Conservation (phyloP, 2,329 filamentous ascomycete genomes). For the Trichoderma koningii region DNA sequence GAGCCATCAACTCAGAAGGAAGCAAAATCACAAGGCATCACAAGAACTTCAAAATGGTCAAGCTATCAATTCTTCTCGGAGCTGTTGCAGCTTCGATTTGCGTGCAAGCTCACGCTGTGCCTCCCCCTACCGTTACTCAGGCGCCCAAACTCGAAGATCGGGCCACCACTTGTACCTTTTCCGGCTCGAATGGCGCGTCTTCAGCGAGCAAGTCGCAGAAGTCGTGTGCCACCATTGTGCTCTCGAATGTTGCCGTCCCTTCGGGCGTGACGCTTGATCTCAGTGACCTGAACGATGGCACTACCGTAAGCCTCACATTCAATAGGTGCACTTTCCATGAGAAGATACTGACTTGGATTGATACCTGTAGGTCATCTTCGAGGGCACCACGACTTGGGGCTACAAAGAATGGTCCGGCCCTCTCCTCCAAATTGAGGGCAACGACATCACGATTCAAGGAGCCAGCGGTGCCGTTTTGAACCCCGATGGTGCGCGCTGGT, state of each 20-base stretch:
- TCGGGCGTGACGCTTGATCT: constrained; percentile 18
- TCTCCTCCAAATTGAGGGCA: constrained; percentile 17
- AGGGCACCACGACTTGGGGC: constrained; percentile 18
- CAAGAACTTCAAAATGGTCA: neutral
- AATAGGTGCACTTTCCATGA: accelerated
- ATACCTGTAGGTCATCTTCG: constrained; percentile 6
- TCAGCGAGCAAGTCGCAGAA: constrained; percentile 22
- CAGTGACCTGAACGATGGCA: constrained; percentile 20
- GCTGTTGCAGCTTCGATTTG: neutral
- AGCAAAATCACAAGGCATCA: neutral
- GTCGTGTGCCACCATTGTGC: constrained; percentile 14
- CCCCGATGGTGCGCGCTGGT: constrained; percentile 47
- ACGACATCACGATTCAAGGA: constrained; percentile 10
- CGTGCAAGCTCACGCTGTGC: neutral
- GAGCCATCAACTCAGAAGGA: neutral
- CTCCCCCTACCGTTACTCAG: neutral
- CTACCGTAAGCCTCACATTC: neutral
- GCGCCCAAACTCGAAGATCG: constrained; percentile 14
- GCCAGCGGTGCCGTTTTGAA: constrained; percentile 14
- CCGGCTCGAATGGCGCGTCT: constrained; percentile 14
- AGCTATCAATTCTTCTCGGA: constrained; percentile 5
- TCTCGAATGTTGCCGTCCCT: constrained; percentile 20
- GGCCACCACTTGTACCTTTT: constrained; percentile 19
- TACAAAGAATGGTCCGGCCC: constrained; percentile 20
- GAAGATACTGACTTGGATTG: neutral